Base-by-base conservation (phyloP, 768 basidiomycete species). In the Trametes maxima region DNA sequence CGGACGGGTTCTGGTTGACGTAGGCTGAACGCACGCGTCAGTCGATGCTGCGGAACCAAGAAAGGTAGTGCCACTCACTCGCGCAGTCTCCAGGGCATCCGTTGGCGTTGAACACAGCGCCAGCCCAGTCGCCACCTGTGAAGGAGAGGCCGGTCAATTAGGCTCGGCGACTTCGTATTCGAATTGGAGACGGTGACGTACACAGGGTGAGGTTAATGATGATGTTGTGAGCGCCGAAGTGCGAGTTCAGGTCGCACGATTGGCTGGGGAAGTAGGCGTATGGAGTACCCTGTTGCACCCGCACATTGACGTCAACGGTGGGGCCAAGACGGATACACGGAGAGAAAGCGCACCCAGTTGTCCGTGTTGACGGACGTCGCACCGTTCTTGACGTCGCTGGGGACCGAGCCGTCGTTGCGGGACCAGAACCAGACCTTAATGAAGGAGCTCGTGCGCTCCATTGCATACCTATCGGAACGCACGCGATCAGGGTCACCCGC, bases 391-490 rank as follows among this genome's bases (percentile, higher is more conserved):
- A 86, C 77, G 66, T 82, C 84, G 17, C 67, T 58, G 1, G 85
- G 85, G 36, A 84, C 74, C 19, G 65, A 68, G 10, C 64, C 71
- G 25, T 62, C 59, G 48, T 72, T 74, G 46, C 86, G 78, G 1
- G 85, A 75, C 86, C 87, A 91, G 74, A 88, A 90, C 84, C 85
- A 91, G 46, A 89, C 76, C 63, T 85, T 86, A 69, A 90, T 83
- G 67, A 78, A 83, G 2, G 70, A 68, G 37, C 68, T 64, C 0
- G 85, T 86, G 47, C 87, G 80, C 68, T 88, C 85, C 64, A 87
- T 74, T 4, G 86, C 88, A 25, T 69, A 86, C 60, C 54, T 55
- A 42, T 5, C 10, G n/a, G 37, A 47, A 43, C 21, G 36, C 49
- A 56, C 54, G 25, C 25, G 51, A 37, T 54, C 52, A 60, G 52